Percentiles rank a stretch among this genome's conserved stretches.
phyloP scores from a whole-genome alignment of 225 moss, liverwort and hornwort species.

The Physcomitrellopsis africana region DNA sequence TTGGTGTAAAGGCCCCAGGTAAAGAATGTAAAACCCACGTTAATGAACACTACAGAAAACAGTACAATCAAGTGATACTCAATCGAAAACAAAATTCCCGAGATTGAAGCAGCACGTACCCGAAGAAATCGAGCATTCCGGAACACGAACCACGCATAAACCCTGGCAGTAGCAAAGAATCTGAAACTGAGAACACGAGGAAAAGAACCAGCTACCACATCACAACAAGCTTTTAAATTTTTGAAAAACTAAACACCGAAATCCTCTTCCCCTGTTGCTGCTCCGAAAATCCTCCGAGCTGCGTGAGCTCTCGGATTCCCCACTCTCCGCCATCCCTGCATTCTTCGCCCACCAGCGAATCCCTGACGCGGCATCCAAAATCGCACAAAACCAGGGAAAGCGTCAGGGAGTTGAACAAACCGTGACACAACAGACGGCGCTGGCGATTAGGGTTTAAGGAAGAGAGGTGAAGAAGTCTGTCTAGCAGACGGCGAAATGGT shows the following conservation, averaged over 20 bases:
- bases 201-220: not conserved
- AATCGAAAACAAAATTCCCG: not conserved
- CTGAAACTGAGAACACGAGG: not conserved
- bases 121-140: slow-evolving; percentile 10
- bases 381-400: not conserved
- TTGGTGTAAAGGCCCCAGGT: not conserved
- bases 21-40: slow-evolving; percentile 28
- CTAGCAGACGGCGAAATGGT: too few relatives aligned
- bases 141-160: slow-evolving; percentile 4
- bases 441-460: slow-evolving; percentile 32
- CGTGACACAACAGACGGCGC: slow-evolving; percentile 11
- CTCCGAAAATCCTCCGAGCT: not conserved
- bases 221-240: not conserved
- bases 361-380: not conserved
- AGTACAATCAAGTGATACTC: not conserved
- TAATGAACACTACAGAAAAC: not conserved
- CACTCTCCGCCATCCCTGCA: not conserved
- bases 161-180: not conserved
- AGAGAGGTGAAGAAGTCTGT: not conserved
- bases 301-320: not conserved
- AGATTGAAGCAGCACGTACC: not conserved
- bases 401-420: not conserved
- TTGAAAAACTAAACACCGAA: not conserved
- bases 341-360: not conserved
- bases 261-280: not conserved